phyloP scores from a whole-genome alignment of 2,329 filamentous ascomycete species.

The Phialophora expanda region DNA sequence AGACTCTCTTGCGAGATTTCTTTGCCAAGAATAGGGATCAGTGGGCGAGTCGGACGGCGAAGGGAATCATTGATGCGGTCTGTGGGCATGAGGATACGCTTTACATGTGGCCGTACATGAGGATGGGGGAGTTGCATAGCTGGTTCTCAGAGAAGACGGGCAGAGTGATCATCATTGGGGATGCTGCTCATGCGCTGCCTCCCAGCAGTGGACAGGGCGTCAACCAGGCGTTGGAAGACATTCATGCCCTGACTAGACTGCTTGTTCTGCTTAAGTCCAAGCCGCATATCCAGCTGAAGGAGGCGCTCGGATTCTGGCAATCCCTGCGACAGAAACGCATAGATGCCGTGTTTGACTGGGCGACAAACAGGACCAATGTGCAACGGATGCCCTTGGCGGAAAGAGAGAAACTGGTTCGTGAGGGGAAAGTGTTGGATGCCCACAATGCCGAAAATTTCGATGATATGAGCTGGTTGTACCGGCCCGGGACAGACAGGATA shows the following conservation, averaged over 20 bases:
- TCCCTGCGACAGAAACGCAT: conserved; percentile 55
- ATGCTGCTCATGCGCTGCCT: conserved; percentile 63
- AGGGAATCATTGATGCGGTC: conserved; percentile 44
- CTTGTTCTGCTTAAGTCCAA: conserved; percentile 48
- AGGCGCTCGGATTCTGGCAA: conserved; percentile 54
- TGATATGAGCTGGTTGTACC: conserved; percentile 53
- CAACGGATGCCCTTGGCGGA: conserved; percentile 51
- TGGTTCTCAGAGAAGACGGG: conserved; percentile 57
- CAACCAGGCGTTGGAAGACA: conserved; percentile 62
- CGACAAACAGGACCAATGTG: conserved; percentile 55
- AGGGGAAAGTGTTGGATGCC: conserved; percentile 17
- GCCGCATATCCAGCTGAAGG: conserved; percentile 29
- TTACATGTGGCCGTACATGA: conserved; percentile 57
- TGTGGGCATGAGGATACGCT: conserved; percentile 23
- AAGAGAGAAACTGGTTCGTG: conserved; percentile 24
- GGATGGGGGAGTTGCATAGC: conserved; percentile 53
- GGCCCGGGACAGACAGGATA: conserved; percentile 47
- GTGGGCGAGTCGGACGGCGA: conserved; percentile 43
- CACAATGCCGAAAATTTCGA: conserved; percentile 43
- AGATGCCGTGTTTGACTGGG: conserved; percentile 54
- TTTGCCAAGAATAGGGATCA: conserved; percentile 25
- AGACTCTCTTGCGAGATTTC: conserved; percentile 35
- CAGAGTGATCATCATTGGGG: conserved; percentile 60
- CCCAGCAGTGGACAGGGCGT: conserved; percentile 61
- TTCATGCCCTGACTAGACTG: conserved; percentile 53